phyloP scores from a whole-genome alignment of 306 rosid species.

The Cajanus cajan region DNA sequence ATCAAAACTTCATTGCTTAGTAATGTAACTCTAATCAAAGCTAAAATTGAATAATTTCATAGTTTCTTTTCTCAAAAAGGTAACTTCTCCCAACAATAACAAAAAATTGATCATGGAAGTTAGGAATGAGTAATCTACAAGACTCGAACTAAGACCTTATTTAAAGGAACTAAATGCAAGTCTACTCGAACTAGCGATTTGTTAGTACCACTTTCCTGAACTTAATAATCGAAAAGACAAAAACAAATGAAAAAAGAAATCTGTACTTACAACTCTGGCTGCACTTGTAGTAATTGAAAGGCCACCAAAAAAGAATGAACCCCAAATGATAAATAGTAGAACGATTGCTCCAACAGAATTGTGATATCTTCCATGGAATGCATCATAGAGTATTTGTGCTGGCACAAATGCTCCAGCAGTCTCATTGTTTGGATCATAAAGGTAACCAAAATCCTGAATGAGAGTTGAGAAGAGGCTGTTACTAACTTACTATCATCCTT shows the following conservation, averaged over 20 bases:
- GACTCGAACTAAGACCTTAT: no score
- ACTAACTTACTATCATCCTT: neutral
- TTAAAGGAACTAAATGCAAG: no score
- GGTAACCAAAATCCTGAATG: conserved; percentile 63
- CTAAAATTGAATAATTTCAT: neutral
- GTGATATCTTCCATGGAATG: conserved; percentile 81
- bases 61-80: neutral
- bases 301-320: conserved; percentile 88
- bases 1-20: neutral
- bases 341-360: conserved; percentile 67
- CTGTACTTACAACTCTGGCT: conserved; percentile 74
- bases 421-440: conserved; percentile 64
- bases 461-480: conserved; percentile 10
- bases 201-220: neutral
- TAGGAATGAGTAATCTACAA: no score
- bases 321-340: conserved; percentile 71
- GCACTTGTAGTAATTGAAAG: conserved; percentile 86
- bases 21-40: neutral
- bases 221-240: neutral
- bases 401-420: conserved; percentile 85
- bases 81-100: conserved; percentile 6
- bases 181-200: no score
- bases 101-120: neutral
- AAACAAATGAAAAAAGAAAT: neutral
- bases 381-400: conserved; percentile 85